Evolutionary conservation across 163 green algal genomes (phyloP), one percentile per base, ranked within the genome.

Genomic region (Chloromonas sp.): DNA sequence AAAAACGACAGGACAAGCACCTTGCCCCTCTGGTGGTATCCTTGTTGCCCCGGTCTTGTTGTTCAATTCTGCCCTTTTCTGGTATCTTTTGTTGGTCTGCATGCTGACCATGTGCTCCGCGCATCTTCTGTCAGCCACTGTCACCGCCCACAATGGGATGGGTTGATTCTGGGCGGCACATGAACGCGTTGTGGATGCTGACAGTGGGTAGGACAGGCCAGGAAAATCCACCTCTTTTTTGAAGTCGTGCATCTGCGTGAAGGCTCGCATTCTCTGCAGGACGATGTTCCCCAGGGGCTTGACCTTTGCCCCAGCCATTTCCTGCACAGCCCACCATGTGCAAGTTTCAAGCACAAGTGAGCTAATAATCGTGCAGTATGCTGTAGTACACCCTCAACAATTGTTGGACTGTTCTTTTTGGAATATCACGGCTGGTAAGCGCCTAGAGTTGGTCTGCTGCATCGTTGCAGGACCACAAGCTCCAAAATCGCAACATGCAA

Each of bases 181-280:
- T 36, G 36, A 36, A 36, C 36, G 36, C 36, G 36, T 36, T 36
- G 36, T 36, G 36, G 66, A n/a, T 76, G 66, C 11, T 11, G 11
- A 11, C 66, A n/a, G 66, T 8, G 66, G 66, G 8, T 11, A 76
- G 66, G 66, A 76, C 8, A 76, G 66, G 66, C 11, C 66, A 76
- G 66, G 8, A 76, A 11, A 8, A 76, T 11, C 2, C 79, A 83
- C 79, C 79, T 83, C 59, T 60, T 84, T 84, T n/a, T 84, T 84
- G 81, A 84, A 84, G n/a, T 61, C 61, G 61, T 84, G 57, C 81
- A 84, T 84, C 61, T 77, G 14, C 61, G 13, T 61, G 78, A 84
- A 84, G 14, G 61, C 60, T 2, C 81, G 81, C 60, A 84, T 71
- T 2, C 81, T 61, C 2, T 71, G 61, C 60, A 84, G 81, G 14